Evolutionary conservation across 345 rosid species (phyloP), one percentile per base, ranked within the genome.

Genomic region (Turritis glabra): DNA sequence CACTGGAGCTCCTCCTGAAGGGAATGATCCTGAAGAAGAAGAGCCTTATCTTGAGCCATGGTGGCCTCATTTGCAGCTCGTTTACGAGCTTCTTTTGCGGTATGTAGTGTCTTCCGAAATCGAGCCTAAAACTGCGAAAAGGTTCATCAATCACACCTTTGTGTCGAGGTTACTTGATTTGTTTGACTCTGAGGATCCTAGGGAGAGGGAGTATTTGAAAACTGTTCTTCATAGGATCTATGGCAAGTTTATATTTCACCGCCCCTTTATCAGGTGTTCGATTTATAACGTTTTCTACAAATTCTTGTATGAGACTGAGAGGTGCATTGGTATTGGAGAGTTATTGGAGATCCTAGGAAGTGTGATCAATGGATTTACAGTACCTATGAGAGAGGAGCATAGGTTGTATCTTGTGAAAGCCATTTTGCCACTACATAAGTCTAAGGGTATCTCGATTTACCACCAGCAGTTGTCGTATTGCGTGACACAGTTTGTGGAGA

Each of bases 201-300:
- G 89, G 60, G 91, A 87, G 80, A 84, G 91, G 60, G 91, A 87
- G 19, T 87, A 84, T 26, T 65, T 87, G 85, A 87, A 87, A 71
- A 87, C 87, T 7, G 85, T 82, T 14, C 82, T 87, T 13, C 89
- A 87, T 43, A 80, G 91, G 52, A 85, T 87, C 48, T 87, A 87
- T 48, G 91, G 89, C 5, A 84, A 82, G 74, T 88, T 84, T 67
- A 81, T 85, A 77, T 86, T 85, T 5, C 88, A 85, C 76, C 73
- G 90, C 3, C 90, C 90, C 4, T 85, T 83, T 47, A 89, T 85
- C 26, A 76, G 90, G 44, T 69, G 67, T 53, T 76, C 84, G 0
- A 80, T 86, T 32, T 83, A 83, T 72, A 84, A 89, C 62, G 76
- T 85, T 21, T 71, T 83, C 53, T 82, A 74, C 57, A 77, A 81